Percentiles rank a stretch among this genome's conserved stretches.
Evolutionary conservation across 163 green algal genomes (phyloP).

Genomic region (Chlorella variabilis): DNA sequence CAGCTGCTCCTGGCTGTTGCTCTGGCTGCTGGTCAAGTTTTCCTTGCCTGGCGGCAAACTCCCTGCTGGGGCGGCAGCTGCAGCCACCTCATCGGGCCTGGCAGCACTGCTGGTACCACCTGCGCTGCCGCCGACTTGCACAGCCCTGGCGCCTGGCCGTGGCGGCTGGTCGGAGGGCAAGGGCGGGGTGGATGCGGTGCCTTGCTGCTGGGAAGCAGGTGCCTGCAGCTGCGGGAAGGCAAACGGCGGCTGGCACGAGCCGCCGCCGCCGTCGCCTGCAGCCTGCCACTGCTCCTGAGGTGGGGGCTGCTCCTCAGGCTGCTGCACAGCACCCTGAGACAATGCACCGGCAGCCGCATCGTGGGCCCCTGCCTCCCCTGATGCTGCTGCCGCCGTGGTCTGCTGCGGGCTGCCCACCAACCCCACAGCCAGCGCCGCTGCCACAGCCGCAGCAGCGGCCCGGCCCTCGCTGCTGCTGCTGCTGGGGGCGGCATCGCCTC

Average conservation of each 20-base stretch:
- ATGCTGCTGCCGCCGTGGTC: background rate
- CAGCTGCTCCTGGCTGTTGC: conserved; percentile 32
- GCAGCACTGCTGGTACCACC: no score
- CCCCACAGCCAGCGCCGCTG: background rate
- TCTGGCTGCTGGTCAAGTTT: conserved; percentile 32
- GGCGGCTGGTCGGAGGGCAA: background rate
- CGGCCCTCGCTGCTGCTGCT: conserved; percentile 36
- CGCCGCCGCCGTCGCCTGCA: background rate
- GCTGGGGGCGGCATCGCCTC: conserved; percentile 30
- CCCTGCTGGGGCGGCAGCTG: no score
- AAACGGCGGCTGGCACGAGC: background rate
- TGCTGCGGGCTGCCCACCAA: background rate
- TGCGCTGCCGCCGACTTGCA: background rate
- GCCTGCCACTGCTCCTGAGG: no score
- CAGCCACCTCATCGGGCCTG: no score
- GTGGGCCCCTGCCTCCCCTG: background rate
- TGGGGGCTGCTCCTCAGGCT: no score
- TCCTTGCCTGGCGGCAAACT: no score
- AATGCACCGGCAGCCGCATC: background rate
- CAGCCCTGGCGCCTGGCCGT: background rate
- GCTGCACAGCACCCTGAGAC: background rate
- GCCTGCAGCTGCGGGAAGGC: conserved; percentile 13
- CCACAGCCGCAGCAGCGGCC: background rate
- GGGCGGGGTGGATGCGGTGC: background rate
- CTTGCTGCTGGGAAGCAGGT: background rate